These are phyloP conservation scores for Rhizophagus sp. DNA, from an alignment of 192 early-diverging fungal species.

Conservation along the genomic window DNA sequence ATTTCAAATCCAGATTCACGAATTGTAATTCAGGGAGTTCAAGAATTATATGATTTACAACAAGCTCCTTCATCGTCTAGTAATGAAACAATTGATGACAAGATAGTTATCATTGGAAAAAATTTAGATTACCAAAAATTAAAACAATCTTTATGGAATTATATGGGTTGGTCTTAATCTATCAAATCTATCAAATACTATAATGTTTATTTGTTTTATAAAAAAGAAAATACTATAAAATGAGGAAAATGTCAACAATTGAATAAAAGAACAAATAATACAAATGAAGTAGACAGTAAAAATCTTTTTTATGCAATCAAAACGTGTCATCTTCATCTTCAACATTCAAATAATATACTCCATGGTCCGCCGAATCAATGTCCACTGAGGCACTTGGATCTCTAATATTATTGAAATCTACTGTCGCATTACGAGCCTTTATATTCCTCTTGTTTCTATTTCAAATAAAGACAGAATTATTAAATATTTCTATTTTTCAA, in stretches of 20 bases:
- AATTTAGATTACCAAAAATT: slow-evolving; percentile 32
- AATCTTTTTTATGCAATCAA: background rate
- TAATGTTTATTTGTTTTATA: background rate
- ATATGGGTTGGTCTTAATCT: slow-evolving; percentile 17
- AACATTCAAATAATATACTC: background rate
- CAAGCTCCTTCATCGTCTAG: slow-evolving; percentile 8
- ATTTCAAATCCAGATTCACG: slow-evolving; percentile 38
- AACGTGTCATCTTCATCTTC: slow-evolving; percentile 3
- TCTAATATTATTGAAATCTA: slow-evolving; percentile 26
- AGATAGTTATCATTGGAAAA: slow-evolving; percentile 45
- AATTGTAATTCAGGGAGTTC: slow-evolving; percentile 64
- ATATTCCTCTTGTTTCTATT: slow-evolving; percentile 24
- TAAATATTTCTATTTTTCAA: background rate
- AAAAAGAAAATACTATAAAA: too few relatives aligned
- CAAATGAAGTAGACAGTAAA: background rate
- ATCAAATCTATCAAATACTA: background rate
- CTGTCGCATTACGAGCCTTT: slow-evolving; percentile 22
- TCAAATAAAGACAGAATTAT: background rate
- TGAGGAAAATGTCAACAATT: background rate
- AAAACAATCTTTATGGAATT: slow-evolving; percentile 22
- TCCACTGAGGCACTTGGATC: slow-evolving; percentile 21
- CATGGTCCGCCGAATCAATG: background rate
- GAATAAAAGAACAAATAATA: background rate
- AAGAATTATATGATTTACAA: slow-evolving; percentile 62
- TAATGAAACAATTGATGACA: slow-evolving; percentile 35